phyloP scores from a whole-genome alignment of 2,329 filamentous ascomycete genomes.

The Penicillium nordicum region DNA sequence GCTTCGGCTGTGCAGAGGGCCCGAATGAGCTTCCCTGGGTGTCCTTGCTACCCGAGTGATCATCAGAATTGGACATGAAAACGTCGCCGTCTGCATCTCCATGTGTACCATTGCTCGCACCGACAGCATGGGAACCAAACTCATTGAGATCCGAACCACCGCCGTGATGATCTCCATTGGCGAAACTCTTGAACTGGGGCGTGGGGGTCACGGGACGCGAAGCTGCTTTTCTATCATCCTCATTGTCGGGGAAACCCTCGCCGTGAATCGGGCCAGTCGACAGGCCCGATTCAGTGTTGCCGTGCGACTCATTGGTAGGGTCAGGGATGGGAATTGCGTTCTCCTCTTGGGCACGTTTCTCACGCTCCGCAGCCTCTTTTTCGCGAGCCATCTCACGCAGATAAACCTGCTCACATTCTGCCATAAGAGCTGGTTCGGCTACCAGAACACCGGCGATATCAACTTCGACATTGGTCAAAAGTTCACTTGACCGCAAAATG shows the following conservation, averaged over 20 bases:
- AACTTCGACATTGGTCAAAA: slow-evolving; percentile 89
- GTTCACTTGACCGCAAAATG: slow-evolving; percentile 82
- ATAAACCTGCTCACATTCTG: slow-evolving; percentile 80
- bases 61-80: slow-evolving; percentile 57
- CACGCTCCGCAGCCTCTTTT: slow-evolving; percentile 59
- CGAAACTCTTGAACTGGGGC: slow-evolving; percentile 48
- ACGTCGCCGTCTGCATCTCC: slow-evolving; percentile 54
- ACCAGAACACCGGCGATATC: slow-evolving; percentile 76
- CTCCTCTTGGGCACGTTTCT: slow-evolving; percentile 5
- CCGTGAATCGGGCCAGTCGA: slow-evolving; percentile 56
- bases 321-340: slow-evolving; percentile 40
- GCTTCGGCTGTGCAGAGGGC: slow-evolving; percentile 49
- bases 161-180: slow-evolving; percentile 54
- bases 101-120: slow-evolving; percentile 57
- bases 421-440: slow-evolving; percentile 58
- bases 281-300: slow-evolving; percentile 51
- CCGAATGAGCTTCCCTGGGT: slow-evolving; percentile 49
- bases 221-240: slow-evolving; percentile 41
- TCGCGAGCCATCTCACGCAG: slow-evolving; percentile 67
- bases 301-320: slow-evolving; percentile 52
- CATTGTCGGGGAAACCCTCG: slow-evolving; percentile 54
- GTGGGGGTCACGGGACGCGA: slow-evolving; percentile 54
- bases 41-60: slow-evolving; percentile 42
- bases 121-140: slow-evolving; percentile 27
- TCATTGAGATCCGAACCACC: slow-evolving; percentile 42